Evolutionary conservation across 495 filamentous ascomycete species (phyloP).

Genomic region (Talaromyces proteolyticus): DNA sequence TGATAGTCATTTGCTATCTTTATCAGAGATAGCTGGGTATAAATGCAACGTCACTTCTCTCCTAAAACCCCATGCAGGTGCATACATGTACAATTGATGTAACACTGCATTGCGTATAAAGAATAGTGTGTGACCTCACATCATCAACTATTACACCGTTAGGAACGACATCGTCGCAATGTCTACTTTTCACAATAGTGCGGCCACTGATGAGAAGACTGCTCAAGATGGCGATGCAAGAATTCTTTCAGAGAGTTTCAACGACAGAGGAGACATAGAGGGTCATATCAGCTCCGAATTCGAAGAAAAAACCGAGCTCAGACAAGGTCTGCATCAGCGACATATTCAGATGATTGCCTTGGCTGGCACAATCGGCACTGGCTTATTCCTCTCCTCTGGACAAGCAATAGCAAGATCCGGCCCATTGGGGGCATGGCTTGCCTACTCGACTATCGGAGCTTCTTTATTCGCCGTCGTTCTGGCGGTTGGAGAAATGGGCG

Average conservation of each 20-base stretch:
- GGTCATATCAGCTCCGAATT: neutral
- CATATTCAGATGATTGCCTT: constrained; percentile 43
- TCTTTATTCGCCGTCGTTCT: constrained; percentile 13
- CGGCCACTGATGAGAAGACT: neutral
- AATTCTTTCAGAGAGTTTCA: neutral
- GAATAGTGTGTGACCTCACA: too few relatives aligned
- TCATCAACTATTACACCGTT: neutral
- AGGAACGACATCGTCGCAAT: neutral
- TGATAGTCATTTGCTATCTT: too few relatives aligned
- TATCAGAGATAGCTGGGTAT: too few relatives aligned
- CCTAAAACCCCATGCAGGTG: too few relatives aligned
- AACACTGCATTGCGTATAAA: too few relatives aligned
- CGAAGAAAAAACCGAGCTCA: neutral
- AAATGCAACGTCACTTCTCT: too few relatives aligned
- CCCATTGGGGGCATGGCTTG: constrained; percentile 43
- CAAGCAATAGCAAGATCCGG: constrained; percentile 53
- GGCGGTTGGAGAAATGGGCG: constrained; percentile 2
- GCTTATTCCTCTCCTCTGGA: constrained; percentile 39
- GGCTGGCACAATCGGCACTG: constrained; percentile 33
- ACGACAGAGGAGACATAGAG: neutral
- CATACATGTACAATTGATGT: too few relatives aligned
- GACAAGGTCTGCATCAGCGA: constrained; percentile 22
- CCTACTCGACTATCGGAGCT: constrained; percentile 19
- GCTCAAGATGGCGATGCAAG: neutral
- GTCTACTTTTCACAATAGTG: neutral